Evolutionary conservation across 257 asterid genomes (phyloP).

Genomic region (Leonotis leonurus): DNA sequence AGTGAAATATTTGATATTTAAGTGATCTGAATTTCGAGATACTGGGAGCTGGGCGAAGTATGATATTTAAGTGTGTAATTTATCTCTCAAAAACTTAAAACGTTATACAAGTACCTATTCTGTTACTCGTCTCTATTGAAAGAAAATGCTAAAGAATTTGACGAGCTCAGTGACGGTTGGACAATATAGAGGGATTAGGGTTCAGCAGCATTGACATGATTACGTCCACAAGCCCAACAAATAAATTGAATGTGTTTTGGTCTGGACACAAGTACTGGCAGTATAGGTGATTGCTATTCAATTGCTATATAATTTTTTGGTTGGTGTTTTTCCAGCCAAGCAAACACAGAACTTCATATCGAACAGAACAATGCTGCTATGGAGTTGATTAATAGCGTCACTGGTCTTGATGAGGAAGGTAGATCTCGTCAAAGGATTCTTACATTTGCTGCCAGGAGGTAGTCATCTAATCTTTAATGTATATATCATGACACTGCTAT

Average conservation of each 20-base stretch:
- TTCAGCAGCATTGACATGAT: slow-evolving; percentile 23
- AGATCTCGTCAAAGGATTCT: slow-evolving; percentile 97
- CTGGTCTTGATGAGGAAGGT: slow-evolving; percentile 92
- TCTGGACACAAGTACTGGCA: slow-evolving; percentile 6
- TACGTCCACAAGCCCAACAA: slow-evolving; percentile 28
- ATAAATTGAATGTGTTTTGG: slow-evolving; percentile 30
- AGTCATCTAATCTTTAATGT: slow-evolving; percentile 15
- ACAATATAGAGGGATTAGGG: slow-evolving; percentile 8
- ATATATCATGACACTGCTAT: slow-evolving; percentile 5
- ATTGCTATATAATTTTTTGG: slow-evolving; percentile 7
- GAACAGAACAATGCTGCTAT: slow-evolving; percentile 83
- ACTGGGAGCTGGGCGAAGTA: background rate
- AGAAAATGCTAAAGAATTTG: background rate
- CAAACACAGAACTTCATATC: slow-evolving; percentile 44
- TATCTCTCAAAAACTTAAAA: background rate
- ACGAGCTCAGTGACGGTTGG: slow-evolving; percentile 11
- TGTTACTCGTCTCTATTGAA: background rate
- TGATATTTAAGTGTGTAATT: slow-evolving; percentile 1
- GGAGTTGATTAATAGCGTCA: slow-evolving; percentile 86
- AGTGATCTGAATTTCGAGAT: slow-evolving; percentile 1
- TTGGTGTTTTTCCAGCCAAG: slow-evolving; percentile 42
- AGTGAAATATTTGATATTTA: background rate
- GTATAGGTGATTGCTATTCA: background rate
- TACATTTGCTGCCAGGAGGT: slow-evolving; percentile 96
- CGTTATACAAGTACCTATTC: background rate